These are phyloP conservation scores for Scleroderma bovista DNA, from an alignment of 768 basidiomycete species.

Conservation along the genomic window DNA sequence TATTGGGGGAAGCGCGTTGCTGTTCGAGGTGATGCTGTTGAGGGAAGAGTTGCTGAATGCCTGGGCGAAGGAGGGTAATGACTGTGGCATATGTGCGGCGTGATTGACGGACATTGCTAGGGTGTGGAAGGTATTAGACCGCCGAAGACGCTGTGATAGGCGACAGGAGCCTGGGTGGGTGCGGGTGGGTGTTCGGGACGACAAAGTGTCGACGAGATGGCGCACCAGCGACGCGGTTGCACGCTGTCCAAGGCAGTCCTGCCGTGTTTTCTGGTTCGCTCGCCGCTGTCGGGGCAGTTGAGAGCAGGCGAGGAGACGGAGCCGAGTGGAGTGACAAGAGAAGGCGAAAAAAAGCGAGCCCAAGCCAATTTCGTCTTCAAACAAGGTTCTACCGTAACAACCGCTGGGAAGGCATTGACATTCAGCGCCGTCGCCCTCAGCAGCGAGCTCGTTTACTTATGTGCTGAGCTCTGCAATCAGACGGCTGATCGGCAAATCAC, in stretches of 20 bases:
- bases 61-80: slow-evolving; percentile 76
- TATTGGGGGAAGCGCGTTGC: slow-evolving; percentile 62
- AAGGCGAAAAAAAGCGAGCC: neutral
- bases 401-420: neutral
- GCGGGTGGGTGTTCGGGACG: neutral
- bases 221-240: neutral
- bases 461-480: neutral
- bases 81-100: slow-evolving; percentile 47
- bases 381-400: neutral
- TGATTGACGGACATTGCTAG: slow-evolving; percentile 38
- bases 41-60: slow-evolving; percentile 61
- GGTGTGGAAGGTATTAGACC: slow-evolving; percentile 1
- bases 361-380: neutral
- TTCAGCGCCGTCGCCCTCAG: neutral
- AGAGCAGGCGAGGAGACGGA: neutral
- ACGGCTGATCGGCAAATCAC: neutral
- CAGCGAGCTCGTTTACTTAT: neutral
- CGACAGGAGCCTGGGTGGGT: slow-evolving; percentile 15
- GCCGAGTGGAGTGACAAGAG: neutral
- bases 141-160: slow-evolving; percentile 5
- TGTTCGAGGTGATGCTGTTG: slow-evolving; percentile 41
- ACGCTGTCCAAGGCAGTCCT: too few species aligned
- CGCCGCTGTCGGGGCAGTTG: neutral
- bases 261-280: neutral
- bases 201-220: neutral